Base-by-base conservation (phyloP, 345 rosid genomes). In the Orychophragmus violaceus region DNA sequence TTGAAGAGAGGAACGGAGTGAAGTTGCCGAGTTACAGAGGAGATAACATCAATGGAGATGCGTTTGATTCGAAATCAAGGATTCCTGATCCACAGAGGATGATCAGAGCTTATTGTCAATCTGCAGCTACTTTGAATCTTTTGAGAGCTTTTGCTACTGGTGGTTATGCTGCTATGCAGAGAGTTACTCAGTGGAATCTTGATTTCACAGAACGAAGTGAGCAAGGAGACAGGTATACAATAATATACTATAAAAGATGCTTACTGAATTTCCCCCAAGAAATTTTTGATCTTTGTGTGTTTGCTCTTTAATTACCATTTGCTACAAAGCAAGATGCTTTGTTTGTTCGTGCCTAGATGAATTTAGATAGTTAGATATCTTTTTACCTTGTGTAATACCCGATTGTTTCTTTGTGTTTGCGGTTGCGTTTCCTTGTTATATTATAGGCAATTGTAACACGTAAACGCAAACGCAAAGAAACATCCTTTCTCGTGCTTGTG, bases 151-250 rank as follows among this genome's bases (percentile, higher is more conserved):
- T 86, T 36, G 88, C 91, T n/a, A 86, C 88, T 25, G 91, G 91
- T 58, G 91, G 91, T 36, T 86, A 86, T 56, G 91, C 91, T 49
- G 87, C 91, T 58, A 86, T 86, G 91, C 91, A 86, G 81, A 84
- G 91, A 79, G 91, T 86, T 66, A 82, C 85, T 8, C 89, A 86
- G 25, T 86, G 89, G 91, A 86, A 86, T 81, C 80, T 86, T 80
- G 91, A 86, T 76, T 86, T 86, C 81, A 74, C 85, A 0, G 82
- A 84, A 59, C 75, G 59, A 27, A 86, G 84, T 44, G 91, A 86
- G 79, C 91, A 84, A 68, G 91, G 91, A 60, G 91, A 86, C 70
- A 82, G 89, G 91, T 86, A 70, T 0, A 16, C 1, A 51, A 25
- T 0, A 23, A 16, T 1, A 24, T n/a, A 28, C 23, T 3, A 33